Percentiles rank a stretch among this genome's conserved stretches.
phyloP scores from a whole-genome alignment of 2,329 filamentous ascomycete genomes.

The Hansfordia pulvinata region DNA sequence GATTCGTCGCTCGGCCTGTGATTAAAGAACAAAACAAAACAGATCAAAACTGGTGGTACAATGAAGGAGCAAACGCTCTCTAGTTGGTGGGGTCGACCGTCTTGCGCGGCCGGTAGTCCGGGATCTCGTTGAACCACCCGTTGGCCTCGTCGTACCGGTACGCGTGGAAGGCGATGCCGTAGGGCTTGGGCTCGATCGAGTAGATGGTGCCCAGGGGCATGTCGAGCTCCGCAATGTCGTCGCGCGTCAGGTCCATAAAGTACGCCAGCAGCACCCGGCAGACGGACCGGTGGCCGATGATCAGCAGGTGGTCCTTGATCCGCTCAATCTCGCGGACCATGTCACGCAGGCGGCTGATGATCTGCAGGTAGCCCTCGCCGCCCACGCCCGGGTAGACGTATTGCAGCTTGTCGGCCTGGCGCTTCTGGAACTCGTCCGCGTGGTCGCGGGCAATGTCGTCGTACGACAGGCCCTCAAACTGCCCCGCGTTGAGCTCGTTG shows the following conservation, averaged over 20 bases:
- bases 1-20: too few species aligned
- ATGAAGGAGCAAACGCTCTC: not conserved
- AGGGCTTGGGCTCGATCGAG: constrained; percentile 92
- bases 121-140: constrained; percentile 74
- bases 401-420: constrained; percentile 75
- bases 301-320: constrained; percentile 87
- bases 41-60: constrained; percentile 1
- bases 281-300: constrained; percentile 86
- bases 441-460: constrained; percentile 70
- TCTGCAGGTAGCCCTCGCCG: constrained; percentile 90
- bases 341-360: constrained; percentile 87
- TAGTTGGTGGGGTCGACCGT: constrained; percentile 27
- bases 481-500: constrained; percentile 86
- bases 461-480: constrained; percentile 92
- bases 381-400: constrained; percentile 95
- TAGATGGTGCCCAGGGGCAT: constrained; percentile 90
- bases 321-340: constrained; percentile 96
- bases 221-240: constrained; percentile 89
- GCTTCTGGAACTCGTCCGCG: constrained; percentile 69
- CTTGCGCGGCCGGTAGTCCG: constrained; percentile 65
- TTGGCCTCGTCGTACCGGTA: constrained; percentile 74
- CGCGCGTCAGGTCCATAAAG: constrained; percentile 81
- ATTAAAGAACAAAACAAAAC: too few species aligned
- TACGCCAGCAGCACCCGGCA: constrained; percentile 90
- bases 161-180: constrained; percentile 92